A percentile compares a stretch with the other conserved stretches of the same genome.
These are phyloP conservation scores for Trichoderma erinaceum DNA, from an alignment of 495 filamentous ascomycete genomes.

Conservation along the genomic window DNA sequence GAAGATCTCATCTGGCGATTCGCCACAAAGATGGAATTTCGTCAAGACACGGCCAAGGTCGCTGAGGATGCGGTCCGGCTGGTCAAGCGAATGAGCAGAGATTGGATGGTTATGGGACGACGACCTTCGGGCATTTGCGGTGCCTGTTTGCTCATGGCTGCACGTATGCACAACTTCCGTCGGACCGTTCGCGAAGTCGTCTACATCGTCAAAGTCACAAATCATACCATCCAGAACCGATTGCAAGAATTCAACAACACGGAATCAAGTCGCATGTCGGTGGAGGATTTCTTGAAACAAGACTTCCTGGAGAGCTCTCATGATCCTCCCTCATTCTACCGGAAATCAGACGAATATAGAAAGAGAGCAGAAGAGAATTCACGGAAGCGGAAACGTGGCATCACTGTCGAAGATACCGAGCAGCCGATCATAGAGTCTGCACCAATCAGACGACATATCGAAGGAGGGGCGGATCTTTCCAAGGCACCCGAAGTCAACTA, in stretches of 20 bases:
- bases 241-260: slow-evolving; percentile 85
- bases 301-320: slow-evolving; percentile 46
- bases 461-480: slow-evolving; percentile 16
- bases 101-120: slow-evolving; percentile 93
- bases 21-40: slow-evolving; percentile 84
- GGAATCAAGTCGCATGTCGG: slow-evolving; percentile 68
- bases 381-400: slow-evolving; percentile 38
- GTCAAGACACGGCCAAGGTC: slow-evolving; percentile 64
- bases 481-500: slow-evolving; percentile 21
- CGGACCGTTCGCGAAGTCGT: slow-evolving; percentile 88
- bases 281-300: slow-evolving; percentile 76
- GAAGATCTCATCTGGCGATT: slow-evolving; percentile 88
- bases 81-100: slow-evolving; percentile 83
- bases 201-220: slow-evolving; percentile 91
- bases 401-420: neutral
- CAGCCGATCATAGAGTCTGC: slow-evolving; percentile 14
- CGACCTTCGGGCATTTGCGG: slow-evolving; percentile 91
- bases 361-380: slow-evolving; percentile 33
- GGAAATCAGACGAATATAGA: slow-evolving; percentile 48
- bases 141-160: slow-evolving; percentile 87
- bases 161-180: slow-evolving; percentile 95
- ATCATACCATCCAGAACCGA: slow-evolving; percentile 80
- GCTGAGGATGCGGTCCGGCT: slow-evolving; percentile 80
- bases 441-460: slow-evolving; percentile 7
- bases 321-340: slow-evolving; percentile 78